Base-by-base conservation (phyloP, 441 rosid species). In the Capsella rubella region DNA sequence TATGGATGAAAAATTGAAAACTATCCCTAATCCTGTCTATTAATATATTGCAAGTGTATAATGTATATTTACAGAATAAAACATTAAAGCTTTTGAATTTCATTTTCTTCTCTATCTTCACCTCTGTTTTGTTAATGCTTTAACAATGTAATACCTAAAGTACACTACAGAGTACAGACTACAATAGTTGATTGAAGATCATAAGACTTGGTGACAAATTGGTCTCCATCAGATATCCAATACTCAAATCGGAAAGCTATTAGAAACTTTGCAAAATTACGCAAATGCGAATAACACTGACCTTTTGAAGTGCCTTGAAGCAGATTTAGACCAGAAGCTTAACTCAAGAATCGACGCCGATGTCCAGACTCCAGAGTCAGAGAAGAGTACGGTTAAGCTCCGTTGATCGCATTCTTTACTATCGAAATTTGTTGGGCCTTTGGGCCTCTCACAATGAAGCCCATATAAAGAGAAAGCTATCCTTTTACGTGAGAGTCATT, bases 371-470 rank as follows among this genome's bases (percentile, higher is more conserved):
- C 12, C 39, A 34, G 62, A 56, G 62, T 57, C 43, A 34, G 27
- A 57, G 5, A 32, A 8, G 35, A 34, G 10, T 9, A 58, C 46
- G 3, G 43, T 58, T 37, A 39, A 37, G 49, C 64, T 60, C 64
- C 63, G 29, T 21, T 5, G 21, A 31, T 6, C 12, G 1, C 53
- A 3, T 16, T 21, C 3, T 10, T 18, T 4, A 29, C 18, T 6
- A 28, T 28, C 35, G 12, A 53, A 53, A 53, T 28, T 9, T 13
- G 0, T 28, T 58, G 46, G 64, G 65, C 37, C 66, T 43, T 13
- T 58, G 64, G 64, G 50, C 66, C 66, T 61, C 8, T 2, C 21
- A 27, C 25, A 25, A 42, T 4, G 37, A 58, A 18, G 47, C 64
- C 47, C 47, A 58, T 58, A 1, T 58, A 35, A 50, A 45, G 50